phyloP scores from a whole-genome alignment of 176 grass and related monocot species.

The Raddia guianensis region DNA sequence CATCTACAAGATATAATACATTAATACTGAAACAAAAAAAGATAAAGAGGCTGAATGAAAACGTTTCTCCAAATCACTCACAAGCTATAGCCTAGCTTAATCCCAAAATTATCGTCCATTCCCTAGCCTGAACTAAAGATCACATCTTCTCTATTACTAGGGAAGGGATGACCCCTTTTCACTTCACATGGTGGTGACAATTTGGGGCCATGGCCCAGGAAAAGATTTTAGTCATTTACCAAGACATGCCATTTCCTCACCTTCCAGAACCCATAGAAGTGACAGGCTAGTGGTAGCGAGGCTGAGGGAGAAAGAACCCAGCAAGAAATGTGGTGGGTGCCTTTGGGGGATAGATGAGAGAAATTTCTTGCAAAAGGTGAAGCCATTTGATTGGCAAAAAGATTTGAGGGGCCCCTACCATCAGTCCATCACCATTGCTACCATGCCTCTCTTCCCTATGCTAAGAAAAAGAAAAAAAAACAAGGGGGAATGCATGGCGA shows the following conservation, averaged over 20 bases:
- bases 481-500: constrained; percentile 9
- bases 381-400: constrained; percentile 48
- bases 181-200: constrained; percentile 37
- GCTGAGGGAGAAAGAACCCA: not conserved
- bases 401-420: constrained; percentile 41
- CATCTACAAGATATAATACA: constrained; percentile 15
- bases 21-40: not conserved
- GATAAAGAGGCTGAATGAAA: not conserved
- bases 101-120: constrained; percentile 14
- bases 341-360: constrained; percentile 27
- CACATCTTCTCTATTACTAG: not conserved
- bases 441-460: not conserved
- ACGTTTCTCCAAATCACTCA: constrained; percentile 12
- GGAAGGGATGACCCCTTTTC: not conserved
- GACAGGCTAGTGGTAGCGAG: constrained; percentile 33
- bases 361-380: constrained; percentile 42
- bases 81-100: constrained; percentile 2
- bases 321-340: constrained; percentile 18
- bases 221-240: constrained; percentile 24
- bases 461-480: not conserved
- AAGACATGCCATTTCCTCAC: constrained; percentile 36
- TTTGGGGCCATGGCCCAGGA: constrained; percentile 40
- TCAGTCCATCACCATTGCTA: not conserved
- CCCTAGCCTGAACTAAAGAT: constrained; percentile 29
- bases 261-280: constrained; percentile 44